Base-by-base conservation (phyloP, 495 filamentous ascomycete species). In the Parathielavia hyrcaniae region DNA sequence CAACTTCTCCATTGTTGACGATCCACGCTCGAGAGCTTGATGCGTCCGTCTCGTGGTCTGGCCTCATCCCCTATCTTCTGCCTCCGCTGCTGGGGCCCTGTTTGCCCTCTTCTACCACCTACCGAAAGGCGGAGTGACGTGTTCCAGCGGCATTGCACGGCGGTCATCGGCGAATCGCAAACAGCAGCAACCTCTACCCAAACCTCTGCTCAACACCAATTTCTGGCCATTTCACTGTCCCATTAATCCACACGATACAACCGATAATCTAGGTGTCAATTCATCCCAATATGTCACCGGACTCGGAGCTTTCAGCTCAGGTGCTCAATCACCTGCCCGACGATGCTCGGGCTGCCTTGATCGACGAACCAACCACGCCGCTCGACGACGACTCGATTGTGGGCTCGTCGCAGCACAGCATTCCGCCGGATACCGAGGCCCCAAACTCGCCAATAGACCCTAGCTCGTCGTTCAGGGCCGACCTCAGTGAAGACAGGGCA, bases 381-480 rank as follows among this genome's bases (percentile, higher is more conserved):
- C 74, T 58, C 44, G 73, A 74, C 52, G 62, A 64, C 43, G 69
- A 67, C 7, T 62, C 59, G 4, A 19, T 67, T 34, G 58, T 56
- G 22, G 55, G 70, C 13, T 67, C 61, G 30, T 78, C 75, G 30
- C 74, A 76, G 38, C 65, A 70, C 17, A 75, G 73, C 41, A 69
- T 79, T 16, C 74, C 72, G 39, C 75, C 75, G 1, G 26, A 30
- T 30, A 77, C 77, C 14, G 73, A 74, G 61, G 70, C 53, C 5
- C 66, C 74, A 11, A 67, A 69, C 30, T 78, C 77, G 13, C 76
- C 75, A 22, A 55, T 71, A 50, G 68, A 72, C 44, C 66, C 70
- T 13, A 26, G 58, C 9, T 54, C 65, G 14, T 72, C 67, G 0
- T 75, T 78, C 61, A 68, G 66, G 55, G 66, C 69, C 23, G 75